Conservation (phyloP, 805 yeast species). For the Cyberlindnera euphorbiae region DNA sequence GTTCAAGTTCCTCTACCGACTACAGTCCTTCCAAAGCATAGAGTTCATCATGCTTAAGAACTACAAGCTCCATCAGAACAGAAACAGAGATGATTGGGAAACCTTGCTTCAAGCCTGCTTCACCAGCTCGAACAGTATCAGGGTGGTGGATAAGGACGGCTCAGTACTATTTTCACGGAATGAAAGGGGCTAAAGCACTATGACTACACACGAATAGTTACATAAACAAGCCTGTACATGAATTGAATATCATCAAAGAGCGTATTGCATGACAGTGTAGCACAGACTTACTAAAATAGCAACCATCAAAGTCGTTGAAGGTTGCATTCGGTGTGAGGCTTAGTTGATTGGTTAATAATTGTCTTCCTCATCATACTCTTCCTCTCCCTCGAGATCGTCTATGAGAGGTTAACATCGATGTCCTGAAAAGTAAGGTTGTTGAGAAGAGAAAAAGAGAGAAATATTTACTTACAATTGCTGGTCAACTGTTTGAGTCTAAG, state of each 20-base stretch:
- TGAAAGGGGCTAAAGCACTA: constrained; percentile 8
- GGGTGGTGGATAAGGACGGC: constrained; percentile 35
- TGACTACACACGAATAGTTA: no score
- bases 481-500: constrained; percentile 18
- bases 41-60: constrained; percentile 33
- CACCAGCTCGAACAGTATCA: constrained; percentile 29
- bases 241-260: background rate
- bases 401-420: constrained; percentile 11
- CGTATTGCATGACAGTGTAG: background rate
- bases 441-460: background rate
- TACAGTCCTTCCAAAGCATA: constrained; percentile 30
- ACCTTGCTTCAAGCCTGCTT: constrained; percentile 31
- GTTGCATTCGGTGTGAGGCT: background rate
- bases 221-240: no score
- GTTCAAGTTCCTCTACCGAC: constrained; percentile 28
- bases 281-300: background rate
- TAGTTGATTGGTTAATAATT: no score
- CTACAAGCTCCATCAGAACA: constrained; percentile 33
- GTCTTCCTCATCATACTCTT: constrained; percentile 1
- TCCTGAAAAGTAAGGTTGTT: background rate
- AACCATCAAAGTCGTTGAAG: background rate
- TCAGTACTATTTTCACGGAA: constrained; percentile 36
- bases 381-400: constrained; percentile 5
- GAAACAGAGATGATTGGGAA: constrained; percentile 37
- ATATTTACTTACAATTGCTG: constrained; percentile 20